Evolutionary conservation across 192 early-diverging fungal genomes (phyloP), one percentile per base, ranked within the genome.

Genomic region (Spizellomyces punctatus): DNA sequence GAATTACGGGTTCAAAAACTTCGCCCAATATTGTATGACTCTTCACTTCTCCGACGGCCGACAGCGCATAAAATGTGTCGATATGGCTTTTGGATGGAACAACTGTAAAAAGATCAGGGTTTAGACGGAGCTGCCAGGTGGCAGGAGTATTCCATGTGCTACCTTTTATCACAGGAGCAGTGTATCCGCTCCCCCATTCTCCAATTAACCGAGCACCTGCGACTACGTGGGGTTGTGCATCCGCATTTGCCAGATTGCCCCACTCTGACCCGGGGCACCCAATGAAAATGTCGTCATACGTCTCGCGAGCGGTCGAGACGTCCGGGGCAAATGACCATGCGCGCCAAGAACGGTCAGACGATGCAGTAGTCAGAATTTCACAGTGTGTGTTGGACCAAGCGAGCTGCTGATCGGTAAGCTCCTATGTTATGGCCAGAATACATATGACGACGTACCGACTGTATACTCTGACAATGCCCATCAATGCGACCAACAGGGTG

Each of bases 311-410:
- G 6, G 71, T 76, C 16, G 59, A 49, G 21, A 60, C 17, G 17
- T 9, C 19, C n/a, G 67, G 12, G 19, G 67, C 57, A 47, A 88
- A 67, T 10, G 83, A 63, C 75, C 88, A 89, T 41, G 88, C 79
- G 61, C 87, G 79, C 79, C 84, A 85, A 21, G 82, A 63, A 21
- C 80, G 63, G 74, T 91, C 90, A 63, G 76, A 75, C 19, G 85
- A 82, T 1, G 81, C 90, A 0, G 86, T 89, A 0, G 89, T 48
- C 46, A 93, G 56, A 36, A 89, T 75, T 41, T 91, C 89, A 45
- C 80, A 79, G 75, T 91, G 89, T 0, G 88, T 86, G 14, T 86
- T 84, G 46, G 89, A 91, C 91, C 91, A 93, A 16, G 84, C 76
- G 21, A 89, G 58, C 83, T 85, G 47, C 16, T 22, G 42, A 19